A percentile compares a stretch with the other conserved stretches of the same genome.
phyloP scores from a whole-genome alignment of 2,329 filamentous ascomycete species.

The Phoma sp. region DNA sequence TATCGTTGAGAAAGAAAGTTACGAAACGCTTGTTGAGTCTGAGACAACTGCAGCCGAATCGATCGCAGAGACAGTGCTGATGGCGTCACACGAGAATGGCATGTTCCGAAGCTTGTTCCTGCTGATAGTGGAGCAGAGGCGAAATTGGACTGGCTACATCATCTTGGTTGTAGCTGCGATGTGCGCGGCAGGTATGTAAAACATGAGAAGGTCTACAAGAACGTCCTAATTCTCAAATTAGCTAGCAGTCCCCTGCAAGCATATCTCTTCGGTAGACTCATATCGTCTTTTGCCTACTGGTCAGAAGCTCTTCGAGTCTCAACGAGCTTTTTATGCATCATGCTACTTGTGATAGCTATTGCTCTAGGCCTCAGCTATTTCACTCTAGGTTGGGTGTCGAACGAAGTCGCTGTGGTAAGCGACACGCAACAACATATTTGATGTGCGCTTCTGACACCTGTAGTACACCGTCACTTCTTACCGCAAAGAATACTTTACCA shows the following conservation, averaged over 20 bases:
- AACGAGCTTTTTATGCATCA: conserved; percentile 53
- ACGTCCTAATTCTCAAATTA: conserved; percentile 1
- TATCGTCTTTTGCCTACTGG: conserved; percentile 29
- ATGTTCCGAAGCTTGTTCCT: conserved; percentile 11
- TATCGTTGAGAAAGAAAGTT: conserved; percentile 18
- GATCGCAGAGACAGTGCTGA: conserved; percentile 43
- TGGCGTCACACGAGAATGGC: not conserved
- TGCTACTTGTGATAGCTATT: conserved; percentile 27
- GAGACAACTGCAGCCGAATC: conserved; percentile 10
- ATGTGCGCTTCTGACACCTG: not conserved
- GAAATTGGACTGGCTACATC: conserved; percentile 20
- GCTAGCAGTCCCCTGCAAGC: conserved; percentile 30
- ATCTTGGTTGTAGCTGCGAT: conserved; percentile 27
- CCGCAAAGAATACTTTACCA: conserved; percentile 79
- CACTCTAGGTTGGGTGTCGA: conserved; percentile 32
- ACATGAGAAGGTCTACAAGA: not conserved
- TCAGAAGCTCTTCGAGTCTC: conserved; percentile 20
- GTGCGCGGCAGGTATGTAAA: conserved; percentile 28
- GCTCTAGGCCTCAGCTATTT: conserved; percentile 32
- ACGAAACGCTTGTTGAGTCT: conserved; percentile 18
- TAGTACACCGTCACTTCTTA: conserved; percentile 66
- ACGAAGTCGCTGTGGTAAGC: conserved; percentile 30
- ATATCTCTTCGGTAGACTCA: conserved; percentile 31
- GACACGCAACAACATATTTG: not conserved
- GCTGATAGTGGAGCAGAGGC: conserved; percentile 27